These are phyloP conservation scores for Daldinia grandis DNA, from an alignment of 495 filamentous ascomycete species.

Conservation along the genomic window DNA sequence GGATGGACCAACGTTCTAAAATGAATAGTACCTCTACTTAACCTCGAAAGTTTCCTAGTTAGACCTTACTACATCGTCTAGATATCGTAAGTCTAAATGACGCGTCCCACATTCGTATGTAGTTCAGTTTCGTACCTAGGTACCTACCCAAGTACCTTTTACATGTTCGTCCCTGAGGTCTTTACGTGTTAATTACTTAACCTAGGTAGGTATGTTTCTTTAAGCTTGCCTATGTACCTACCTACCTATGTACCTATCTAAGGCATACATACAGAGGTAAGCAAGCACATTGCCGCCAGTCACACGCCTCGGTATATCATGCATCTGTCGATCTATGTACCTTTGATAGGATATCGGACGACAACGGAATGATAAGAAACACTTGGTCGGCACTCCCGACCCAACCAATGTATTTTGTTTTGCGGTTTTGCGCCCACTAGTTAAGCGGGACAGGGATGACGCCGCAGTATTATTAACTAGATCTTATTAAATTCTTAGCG, in stretches of 20 bases:
- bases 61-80: neutral
- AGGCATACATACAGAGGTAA: no score
- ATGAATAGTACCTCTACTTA: neutral
- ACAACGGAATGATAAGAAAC: neutral
- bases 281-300: neutral
- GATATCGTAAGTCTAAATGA: constrained; percentile 18
- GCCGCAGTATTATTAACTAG: neutral
- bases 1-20: neutral
- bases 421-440: neutral
- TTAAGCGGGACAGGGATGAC: neutral
- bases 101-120: constrained; percentile 20
- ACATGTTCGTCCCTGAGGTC: no score
- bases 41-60: neutral
- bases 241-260: no score
- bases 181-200: no score
- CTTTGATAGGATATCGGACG: neutral
- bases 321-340: neutral
- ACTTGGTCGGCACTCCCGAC: neutral
- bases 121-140: neutral
- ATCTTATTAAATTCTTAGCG: neutral
- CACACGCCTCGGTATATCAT: neutral
- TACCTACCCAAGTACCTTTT: no score
- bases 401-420: neutral
- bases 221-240: no score
- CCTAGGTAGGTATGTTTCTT: no score